A percentile compares a stretch with the other conserved stretches of the same genome.
These are phyloP conservation scores for Diversispora epigaea DNA, from an alignment of 192 early-diverging fungal genomes.

Conservation along the genomic window DNA sequence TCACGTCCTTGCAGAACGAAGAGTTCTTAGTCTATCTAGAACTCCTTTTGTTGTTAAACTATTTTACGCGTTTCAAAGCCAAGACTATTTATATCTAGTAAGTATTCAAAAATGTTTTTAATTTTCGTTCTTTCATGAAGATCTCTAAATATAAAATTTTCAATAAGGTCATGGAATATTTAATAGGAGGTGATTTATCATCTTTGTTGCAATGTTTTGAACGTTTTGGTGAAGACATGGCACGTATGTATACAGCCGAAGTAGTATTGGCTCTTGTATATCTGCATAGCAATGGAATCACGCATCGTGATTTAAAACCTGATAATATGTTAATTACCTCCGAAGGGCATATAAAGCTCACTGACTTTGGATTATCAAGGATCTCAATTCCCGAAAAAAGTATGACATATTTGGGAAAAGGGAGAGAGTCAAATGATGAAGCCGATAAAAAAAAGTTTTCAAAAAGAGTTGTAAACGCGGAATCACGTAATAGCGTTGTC, in stretches of 20 bases:
- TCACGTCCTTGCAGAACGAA: constrained; percentile 84
- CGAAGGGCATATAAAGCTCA: constrained; percentile 90
- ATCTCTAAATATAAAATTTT: constrained; percentile 3
- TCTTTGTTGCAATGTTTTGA: constrained; percentile 73
- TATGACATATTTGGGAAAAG: constrained; percentile 38
- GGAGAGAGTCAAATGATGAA: constrained; percentile 4
- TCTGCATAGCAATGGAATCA: constrained; percentile 86
- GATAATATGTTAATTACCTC: constrained; percentile 84
- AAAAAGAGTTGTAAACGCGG: background rate
- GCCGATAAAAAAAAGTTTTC: constrained; percentile 33
- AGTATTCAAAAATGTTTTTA: background rate
- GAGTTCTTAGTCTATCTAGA: constrained; percentile 73
- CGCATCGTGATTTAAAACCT: constrained; percentile 80
- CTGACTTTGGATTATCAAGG: constrained; percentile 92
- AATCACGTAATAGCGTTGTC: constrained; percentile 1
- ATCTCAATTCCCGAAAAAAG: constrained; percentile 64
- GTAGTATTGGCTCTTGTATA: constrained; percentile 88
- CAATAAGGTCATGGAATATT: constrained; percentile 75
- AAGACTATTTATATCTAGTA: constrained; percentile 84
- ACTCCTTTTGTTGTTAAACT: constrained; percentile 90
- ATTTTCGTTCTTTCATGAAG: background rate
- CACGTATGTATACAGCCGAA: constrained; percentile 89
- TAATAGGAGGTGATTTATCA: constrained; percentile 85
- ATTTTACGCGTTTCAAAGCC: constrained; percentile 90
- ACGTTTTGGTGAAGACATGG: constrained; percentile 76